Evolutionary conservation across 148 eudicot species (phyloP).

Genomic region (Chenopodium formosanum): DNA sequence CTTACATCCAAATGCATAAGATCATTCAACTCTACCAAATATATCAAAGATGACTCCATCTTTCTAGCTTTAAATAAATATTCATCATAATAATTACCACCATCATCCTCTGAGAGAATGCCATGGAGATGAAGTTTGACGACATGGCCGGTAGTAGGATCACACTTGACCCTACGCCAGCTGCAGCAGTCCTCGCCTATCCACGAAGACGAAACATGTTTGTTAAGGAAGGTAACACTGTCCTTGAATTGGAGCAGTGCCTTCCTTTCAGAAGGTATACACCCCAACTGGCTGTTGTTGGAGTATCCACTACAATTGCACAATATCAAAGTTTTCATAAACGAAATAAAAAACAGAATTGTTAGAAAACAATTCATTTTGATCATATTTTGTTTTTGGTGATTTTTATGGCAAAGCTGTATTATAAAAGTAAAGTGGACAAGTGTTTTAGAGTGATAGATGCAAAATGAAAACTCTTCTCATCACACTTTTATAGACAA

Average conservation of each 20-base stretch:
- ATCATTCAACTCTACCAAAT: constrained; percentile 5
- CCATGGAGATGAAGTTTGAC: neutral
- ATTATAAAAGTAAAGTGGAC: no score
- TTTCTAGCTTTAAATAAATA: neutral
- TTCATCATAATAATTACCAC: no score
- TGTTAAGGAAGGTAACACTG: neutral
- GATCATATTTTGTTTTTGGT: no score
- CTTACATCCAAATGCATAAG: constrained; percentile 7
- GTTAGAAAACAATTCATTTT: no score
- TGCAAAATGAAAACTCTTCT: no score
- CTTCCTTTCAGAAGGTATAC: constrained; percentile 6
- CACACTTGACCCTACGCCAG: constrained; percentile 3
- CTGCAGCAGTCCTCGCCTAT: constrained; percentile 17
- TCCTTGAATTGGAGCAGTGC: constrained; percentile 10
- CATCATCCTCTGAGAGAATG: no score
- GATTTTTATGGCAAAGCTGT: no score
- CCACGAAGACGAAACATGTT: constrained; percentile 3
- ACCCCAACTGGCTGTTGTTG: neutral
- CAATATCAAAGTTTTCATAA: neutral
- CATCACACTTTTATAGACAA: no score
- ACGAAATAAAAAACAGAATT: neutral
- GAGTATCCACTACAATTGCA: neutral
- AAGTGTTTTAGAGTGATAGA: no score
- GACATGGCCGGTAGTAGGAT: constrained; percentile 3
- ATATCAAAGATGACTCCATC: neutral